Evolutionary conservation across 176 grass and related monocot genomes (phyloP), one percentile per base, ranked within the genome.

Genomic region (Carex parvula): DNA sequence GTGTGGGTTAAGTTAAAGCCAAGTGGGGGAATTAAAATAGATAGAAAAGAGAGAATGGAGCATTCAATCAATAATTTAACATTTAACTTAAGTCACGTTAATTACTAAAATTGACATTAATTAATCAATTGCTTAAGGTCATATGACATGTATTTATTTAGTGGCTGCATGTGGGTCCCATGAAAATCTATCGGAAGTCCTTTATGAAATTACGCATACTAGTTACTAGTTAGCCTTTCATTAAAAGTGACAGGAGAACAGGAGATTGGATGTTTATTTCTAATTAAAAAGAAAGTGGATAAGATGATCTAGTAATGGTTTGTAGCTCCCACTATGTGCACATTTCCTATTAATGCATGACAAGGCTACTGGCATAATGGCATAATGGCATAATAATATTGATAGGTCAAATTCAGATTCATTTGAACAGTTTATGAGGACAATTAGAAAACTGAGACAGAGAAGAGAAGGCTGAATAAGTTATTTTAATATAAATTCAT

Each of bases 1-100:
- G 80, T 82, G 61, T 4, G 80, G 80, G 15, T 82, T 64, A 82
- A 82, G 80, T 82, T 82, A 66, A 60, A 82, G 59, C 60, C 80
- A 50, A 82, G 80, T 82, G 80, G 37, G 2, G 9, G 33, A 82
- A 66, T 15, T 50, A 66, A 52, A 18, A 54, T 20, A 21, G 20
- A 29, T 10, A 48, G 44, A 52, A 26, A 48, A 64, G n/a, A 82
- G n/a, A 65, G 42, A 22, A 64, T 82, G 50, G 56, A 81, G 17
- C 16, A 41, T 61, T 81, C 79, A 64, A 48, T 72, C 39, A 64
- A 48, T 21, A 60, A 57, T 60, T 16, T 58, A 37, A 39, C 0
- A 35, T 80, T 18, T 33, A 39, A 3, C 4, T 17, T 60, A 48
- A 48, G 44, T 48, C 1, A 48, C 44, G 44, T 48, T 10, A 48